Percentiles rank a stretch among this genome's conserved stretches.
Conservation (phyloP, 2,329 filamentous ascomycete species). For the Diaporthe destruens region DNA sequence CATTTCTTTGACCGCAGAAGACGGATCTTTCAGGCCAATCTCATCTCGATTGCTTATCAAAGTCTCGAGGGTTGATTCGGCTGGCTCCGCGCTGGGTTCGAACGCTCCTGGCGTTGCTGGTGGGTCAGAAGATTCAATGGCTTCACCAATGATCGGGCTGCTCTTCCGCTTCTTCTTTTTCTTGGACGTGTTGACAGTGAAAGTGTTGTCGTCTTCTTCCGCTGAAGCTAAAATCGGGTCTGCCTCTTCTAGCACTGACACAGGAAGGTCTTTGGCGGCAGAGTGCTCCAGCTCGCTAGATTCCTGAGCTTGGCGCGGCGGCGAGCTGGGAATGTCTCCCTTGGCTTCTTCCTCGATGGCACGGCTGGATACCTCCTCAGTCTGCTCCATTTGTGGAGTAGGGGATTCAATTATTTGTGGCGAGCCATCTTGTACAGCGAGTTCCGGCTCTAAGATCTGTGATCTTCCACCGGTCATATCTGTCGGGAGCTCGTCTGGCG, state of each 20-base stretch:
- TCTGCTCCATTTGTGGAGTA: background rate
- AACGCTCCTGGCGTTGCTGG: background rate
- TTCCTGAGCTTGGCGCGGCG: background rate
- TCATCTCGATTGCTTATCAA: background rate
- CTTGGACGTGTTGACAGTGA: conserved; percentile 49
- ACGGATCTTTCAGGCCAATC: background rate
- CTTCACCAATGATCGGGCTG: conserved; percentile 6
- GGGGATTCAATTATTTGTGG: background rate
- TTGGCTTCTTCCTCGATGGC: background rate
- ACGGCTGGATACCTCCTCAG: too few species aligned
- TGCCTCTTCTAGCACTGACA: conserved; percentile 40
- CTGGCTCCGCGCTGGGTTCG: background rate
- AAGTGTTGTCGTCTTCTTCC: conserved; percentile 43
- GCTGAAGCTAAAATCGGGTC: conserved; percentile 37
- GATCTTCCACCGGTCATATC: background rate
- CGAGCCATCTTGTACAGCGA: background rate
- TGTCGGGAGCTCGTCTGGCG: background rate
- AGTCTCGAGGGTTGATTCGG: background rate
- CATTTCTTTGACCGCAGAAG: background rate
- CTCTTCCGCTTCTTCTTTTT: conserved; percentile 48
- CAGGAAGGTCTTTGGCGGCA: background rate
- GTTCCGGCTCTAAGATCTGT: background rate
- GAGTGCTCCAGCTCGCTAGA: background rate
- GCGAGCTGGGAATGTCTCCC: background rate
- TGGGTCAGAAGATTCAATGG: conserved; percentile 1